A percentile compares a stretch with the other conserved stretches of the same genome.
These are phyloP conservation scores for Penicillium sp. DNA, from an alignment of 2,329 filamentous ascomycete genomes.

Conservation along the genomic window DNA sequence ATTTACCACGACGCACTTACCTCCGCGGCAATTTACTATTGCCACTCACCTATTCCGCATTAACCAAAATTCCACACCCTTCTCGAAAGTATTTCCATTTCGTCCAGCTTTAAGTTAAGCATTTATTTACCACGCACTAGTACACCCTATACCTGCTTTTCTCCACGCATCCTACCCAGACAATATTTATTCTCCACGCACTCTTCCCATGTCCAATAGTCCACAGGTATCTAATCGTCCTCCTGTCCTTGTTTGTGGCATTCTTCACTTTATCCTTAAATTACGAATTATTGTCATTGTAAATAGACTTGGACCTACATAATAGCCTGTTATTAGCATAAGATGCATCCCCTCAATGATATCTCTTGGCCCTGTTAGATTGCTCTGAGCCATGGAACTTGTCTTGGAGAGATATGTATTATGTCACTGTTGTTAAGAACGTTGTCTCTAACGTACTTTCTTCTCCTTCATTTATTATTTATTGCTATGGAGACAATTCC, in stretches of 20 bases:
- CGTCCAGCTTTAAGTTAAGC: background rate
- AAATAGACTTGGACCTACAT: background rate
- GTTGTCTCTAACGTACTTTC: background rate
- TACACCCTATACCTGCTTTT: no score
- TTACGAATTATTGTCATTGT: background rate
- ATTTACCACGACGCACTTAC: background rate
- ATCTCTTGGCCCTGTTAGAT: background rate
- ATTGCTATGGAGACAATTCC: no score
- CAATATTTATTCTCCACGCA: background rate
- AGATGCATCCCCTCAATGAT: background rate
- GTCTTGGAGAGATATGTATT: background rate
- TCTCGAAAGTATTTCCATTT: background rate
- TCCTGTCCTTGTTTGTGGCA: background rate
- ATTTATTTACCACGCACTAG: background rate
- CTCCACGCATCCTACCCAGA: background rate
- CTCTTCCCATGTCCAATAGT: background rate
- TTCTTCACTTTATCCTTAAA: background rate
- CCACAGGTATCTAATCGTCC: no score
- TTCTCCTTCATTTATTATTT: background rate
- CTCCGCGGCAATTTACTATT: rapidly evolving
- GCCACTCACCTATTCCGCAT: background rate
- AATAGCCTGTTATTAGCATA: background rate
- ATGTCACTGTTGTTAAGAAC: background rate
- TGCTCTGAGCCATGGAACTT: background rate
- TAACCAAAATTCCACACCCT: background rate